Conservation (phyloP, 108 stramenopile genomes). For the Skeletonema tropicum region DNA sequence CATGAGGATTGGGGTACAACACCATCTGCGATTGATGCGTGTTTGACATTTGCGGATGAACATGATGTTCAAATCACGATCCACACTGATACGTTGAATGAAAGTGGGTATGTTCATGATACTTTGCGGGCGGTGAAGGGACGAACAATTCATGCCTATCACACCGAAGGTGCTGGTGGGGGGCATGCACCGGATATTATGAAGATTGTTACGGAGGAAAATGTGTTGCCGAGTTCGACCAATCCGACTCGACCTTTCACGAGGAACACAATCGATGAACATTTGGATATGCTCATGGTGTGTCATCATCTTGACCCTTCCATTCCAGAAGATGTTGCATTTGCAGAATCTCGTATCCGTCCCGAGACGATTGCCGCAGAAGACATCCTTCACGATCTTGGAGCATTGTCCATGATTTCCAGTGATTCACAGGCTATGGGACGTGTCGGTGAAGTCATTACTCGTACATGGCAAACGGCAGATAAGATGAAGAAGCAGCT, state of each 20-base stretch:
- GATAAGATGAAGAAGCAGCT: constrained; percentile 98
- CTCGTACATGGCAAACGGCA: constrained; percentile 98
- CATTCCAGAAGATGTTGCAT: constrained; percentile 96
- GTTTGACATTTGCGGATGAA: constrained; percentile 88
- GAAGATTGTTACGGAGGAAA: constrained; percentile 89
- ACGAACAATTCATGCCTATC: constrained; percentile 95
- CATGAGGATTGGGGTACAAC: constrained; percentile 99
- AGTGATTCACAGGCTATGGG: constrained; percentile 97
- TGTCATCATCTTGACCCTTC: constrained; percentile 91
- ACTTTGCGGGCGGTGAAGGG: constrained; percentile 95
- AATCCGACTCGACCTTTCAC: constrained; percentile 98
- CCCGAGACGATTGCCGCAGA: constrained; percentile 98
- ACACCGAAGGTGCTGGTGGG: constrained; percentile 90
- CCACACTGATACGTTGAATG: constrained; percentile 98
- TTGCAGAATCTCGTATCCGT: constrained; percentile 96
- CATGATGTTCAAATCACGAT: constrained; percentile 95
- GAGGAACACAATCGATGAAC: constrained; percentile 97
- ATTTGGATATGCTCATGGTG: constrained; percentile 99
- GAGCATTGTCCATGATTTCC: constrained; percentile 95
- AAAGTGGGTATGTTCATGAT: constrained; percentile 93
- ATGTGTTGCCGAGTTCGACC: constrained; percentile 95
- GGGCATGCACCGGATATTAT: constrained; percentile 99
- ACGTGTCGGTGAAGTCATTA: constrained; percentile 97
- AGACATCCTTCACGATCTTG: constrained; percentile 97
- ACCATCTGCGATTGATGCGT: constrained; percentile 93